These are phyloP conservation scores for Onygenales sp. DNA, from an alignment of 2,329 filamentous ascomycete genomes.

Conservation along the genomic window DNA sequence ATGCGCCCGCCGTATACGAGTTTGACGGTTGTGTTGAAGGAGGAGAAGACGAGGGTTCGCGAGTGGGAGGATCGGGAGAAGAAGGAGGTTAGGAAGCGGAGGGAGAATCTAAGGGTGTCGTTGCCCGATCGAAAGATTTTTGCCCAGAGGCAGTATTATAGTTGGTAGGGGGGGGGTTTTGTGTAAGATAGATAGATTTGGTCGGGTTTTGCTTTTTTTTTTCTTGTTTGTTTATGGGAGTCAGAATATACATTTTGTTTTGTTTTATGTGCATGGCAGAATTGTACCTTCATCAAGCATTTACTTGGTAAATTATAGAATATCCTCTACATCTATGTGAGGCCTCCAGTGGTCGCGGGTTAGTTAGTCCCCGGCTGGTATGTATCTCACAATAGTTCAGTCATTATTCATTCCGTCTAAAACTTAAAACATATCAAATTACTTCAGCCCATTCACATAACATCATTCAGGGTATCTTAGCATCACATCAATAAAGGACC, in stretches of 20 bases:
- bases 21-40: conserved; percentile 76
- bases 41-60: conserved; percentile 81
- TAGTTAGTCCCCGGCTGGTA: no score
- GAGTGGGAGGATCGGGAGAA: conserved; percentile 67
- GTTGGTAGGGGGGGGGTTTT: conserved; percentile 54
- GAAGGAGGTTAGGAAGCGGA: conserved; percentile 64
- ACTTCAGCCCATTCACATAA: no score
- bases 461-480: no score
- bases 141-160: conserved; percentile 79
- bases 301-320: no score
- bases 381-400: no score
- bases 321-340: no score
- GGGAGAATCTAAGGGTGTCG: conserved; percentile 74
- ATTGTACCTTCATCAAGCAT: no score
- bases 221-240: neutral
- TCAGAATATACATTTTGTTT: neutral
- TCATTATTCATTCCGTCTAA: no score
- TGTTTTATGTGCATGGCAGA: no score
- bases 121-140: conserved; percentile 77
- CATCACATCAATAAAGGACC: neutral
- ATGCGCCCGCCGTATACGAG: conserved; percentile 65
- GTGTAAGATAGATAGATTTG: conserved; percentile 5
- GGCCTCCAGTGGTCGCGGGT: no score
- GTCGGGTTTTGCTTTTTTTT: neutral
- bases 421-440: no score